Evolutionary conservation across 768 basidiomycete genomes (phyloP), one percentile per base, ranked within the genome.

Genomic region (Phlebiopsis gigantea): DNA sequence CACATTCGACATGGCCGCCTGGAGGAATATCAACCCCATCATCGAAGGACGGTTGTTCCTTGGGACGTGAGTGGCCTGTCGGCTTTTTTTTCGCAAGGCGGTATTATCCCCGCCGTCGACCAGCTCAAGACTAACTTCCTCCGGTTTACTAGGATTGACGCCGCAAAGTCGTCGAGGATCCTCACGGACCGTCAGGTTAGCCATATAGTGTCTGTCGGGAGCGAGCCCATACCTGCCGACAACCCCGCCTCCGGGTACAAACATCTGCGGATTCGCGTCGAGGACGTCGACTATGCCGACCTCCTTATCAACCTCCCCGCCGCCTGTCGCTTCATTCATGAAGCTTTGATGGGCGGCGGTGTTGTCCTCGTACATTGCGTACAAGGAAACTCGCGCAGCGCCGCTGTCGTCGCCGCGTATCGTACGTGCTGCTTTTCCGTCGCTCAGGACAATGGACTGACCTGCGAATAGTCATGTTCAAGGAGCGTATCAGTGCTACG

Each of bases 131-230:
- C 47, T 15, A 6, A 39, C 47, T 71, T 55, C 67, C 47, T 57
- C 50, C 53, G 25, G 22, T 19, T 28, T 52, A 26, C 45, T 49
- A 90, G 88, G 66, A 76, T 89, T 63, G 75, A 79, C 63, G 85
- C 88, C 50, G 88, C 88, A 28, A 78, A 78, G 61, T 87, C 88
- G 31, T 79, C 87, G 24, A 80, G 87, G 66, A 80, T 84, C 54
- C 75, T 90, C 69, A 77, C 81, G 49, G 87, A 90, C 69, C 83
- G 84, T 62, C 81, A 81, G 58, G 86, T 92, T 59, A 88, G 87
- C 5, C 90, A 92, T 70, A 83, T 91, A 50, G 68, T 92, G 17
- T 90, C 88, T 46, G 88, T 90, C 53, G 90, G 90, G 65, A 69
- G 73, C 31, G 90, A 92, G 57, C 75, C 77, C 5, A 87, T 88